Conservation (phyloP, 305 asterid genomes). For the Fraxinus paxiana region DNA sequence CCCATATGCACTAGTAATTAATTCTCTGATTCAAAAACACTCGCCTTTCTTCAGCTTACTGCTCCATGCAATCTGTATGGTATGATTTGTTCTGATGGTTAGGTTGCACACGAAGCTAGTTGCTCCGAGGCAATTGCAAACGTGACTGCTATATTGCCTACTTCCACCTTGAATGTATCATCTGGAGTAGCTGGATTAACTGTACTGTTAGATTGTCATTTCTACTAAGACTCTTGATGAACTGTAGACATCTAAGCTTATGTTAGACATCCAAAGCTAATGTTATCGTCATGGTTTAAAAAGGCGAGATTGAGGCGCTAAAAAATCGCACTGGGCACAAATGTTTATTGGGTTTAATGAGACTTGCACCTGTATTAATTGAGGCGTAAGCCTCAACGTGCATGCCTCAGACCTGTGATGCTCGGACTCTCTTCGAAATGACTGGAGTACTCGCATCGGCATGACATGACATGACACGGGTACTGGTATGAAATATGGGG, state of each 20-base stretch:
- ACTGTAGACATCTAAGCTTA: slow-evolving; percentile 1
- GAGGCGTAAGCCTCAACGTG: neutral
- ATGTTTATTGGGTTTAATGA: neutral
- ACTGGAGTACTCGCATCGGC: neutral
- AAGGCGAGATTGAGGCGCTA: neutral
- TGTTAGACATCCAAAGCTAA: neutral
- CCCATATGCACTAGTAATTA: neutral
- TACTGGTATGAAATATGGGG: neutral
- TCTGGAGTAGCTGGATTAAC: neutral
- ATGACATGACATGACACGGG: neutral
- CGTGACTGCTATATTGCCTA: neutral
- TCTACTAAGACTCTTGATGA: neutral
- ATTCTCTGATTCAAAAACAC: neutral
- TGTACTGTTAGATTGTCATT: neutral
- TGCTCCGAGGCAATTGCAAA: neutral
- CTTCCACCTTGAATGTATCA: neutral
- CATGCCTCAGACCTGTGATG: neutral
- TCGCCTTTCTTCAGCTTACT: neutral
- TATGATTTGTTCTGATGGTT: slow-evolving; percentile 6
- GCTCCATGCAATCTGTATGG: slow-evolving; percentile 6
- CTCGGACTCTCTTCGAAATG: neutral
- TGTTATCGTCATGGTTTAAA: neutral
- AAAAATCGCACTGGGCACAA: neutral
- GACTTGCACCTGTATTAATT: neutral
- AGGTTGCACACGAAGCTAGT: slow-evolving; percentile 9